Base-by-base conservation (phyloP, 208 protist species). In the Trypanosoma boissoni region DNA sequence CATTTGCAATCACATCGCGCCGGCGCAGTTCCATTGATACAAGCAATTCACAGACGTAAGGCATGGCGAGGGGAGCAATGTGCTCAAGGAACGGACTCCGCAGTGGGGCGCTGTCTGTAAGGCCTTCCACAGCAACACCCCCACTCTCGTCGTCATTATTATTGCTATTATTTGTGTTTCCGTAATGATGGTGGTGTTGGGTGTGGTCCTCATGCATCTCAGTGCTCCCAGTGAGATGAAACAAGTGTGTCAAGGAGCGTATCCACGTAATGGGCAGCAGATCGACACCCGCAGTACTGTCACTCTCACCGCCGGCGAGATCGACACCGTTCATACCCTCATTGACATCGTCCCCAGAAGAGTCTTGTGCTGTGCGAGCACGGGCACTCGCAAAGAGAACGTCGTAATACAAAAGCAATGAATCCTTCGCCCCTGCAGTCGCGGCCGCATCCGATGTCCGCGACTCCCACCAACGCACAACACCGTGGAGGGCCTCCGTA, bases 41-140 rank as follows among this genome's bases (percentile, higher is more conserved):
- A 46, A 68, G 52, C 23, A 68, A 28, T 26, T 68, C 61, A 27
- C 61, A 68, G 3, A 59, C 44, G 44, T 59, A 60, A 0, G 61
- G 61, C 52, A 68, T 52, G 1, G 58, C 52, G 6, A 68, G 32
- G 23, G 61, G 61, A 0, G 31, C 32, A 8, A 68, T 28, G 41
- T 54, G 31, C 0, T 54, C 52, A n/a, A 53, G 18, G 41, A 68
- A 68, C 34, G 43, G 52, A 52, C 39, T 68, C 27, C 36, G 12
- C 34, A n/a, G n/a, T n/a, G n/a, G n/a, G n/a, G n/a, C n/a, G n/a
- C n/a, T n/a, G n/a, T n/a, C n/a, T n/a, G n/a, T n/a, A n/a, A n/a
- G n/a, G n/a, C n/a, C n/a, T n/a, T n/a, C 16, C 36, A 8, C 12
- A 27, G n/a, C 26, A 31, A 4, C 12, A 10, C 3, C 24, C n/a